Evolutionary conservation across 495 filamentous ascomycete genomes (phyloP).

Genomic region (Talaromyces trachyspermus): DNA sequence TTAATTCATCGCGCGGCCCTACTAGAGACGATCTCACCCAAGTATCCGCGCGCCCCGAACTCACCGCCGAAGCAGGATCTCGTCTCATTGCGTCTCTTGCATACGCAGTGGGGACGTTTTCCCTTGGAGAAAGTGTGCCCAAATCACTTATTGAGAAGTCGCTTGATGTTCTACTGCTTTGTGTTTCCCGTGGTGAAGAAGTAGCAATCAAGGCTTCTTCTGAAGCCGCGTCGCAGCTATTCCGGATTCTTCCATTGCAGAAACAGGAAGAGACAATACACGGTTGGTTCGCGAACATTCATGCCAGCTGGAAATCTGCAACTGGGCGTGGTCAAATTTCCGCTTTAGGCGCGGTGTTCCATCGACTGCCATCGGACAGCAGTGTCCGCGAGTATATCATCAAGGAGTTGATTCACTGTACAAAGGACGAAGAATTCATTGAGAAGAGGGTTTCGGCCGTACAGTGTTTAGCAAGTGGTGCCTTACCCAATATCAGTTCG

Average conservation of each 20-base stretch:
- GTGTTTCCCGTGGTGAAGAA: slow-evolving; percentile 38
- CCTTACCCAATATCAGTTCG: slow-evolving; percentile 37
- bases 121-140: not conserved
- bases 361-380: slow-evolving; percentile 17
- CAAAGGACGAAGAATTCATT: slow-evolving; percentile 40
- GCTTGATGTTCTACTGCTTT: slow-evolving; percentile 34
- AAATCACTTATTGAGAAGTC: slow-evolving; percentile 30
- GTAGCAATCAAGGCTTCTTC: slow-evolving; percentile 41
- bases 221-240: slow-evolving; percentile 33
- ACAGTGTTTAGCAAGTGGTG: slow-evolving; percentile 46
- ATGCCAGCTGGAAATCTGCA: slow-evolving; percentile 28
- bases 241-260: slow-evolving; percentile 26
- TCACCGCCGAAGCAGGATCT: slow-evolving; percentile 59
- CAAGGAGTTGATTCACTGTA: slow-evolving; percentile 26
- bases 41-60: slow-evolving; percentile 54
- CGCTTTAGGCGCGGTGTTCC: slow-evolving; percentile 35
- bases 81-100: slow-evolving; percentile 43
- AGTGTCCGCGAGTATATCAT: slow-evolving; percentile 21
- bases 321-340: slow-evolving; percentile 39
- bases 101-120: slow-evolving; percentile 10
- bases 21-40: slow-evolving; percentile 37
- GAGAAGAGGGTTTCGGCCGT: slow-evolving; percentile 55
- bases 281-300: slow-evolving; percentile 32
- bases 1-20: slow-evolving; percentile 27
- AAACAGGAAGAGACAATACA: slow-evolving; percentile 29